These are phyloP conservation scores for Rhododendron ovatum DNA, from an alignment of 148 eudicot genomes.

Conservation along the genomic window DNA sequence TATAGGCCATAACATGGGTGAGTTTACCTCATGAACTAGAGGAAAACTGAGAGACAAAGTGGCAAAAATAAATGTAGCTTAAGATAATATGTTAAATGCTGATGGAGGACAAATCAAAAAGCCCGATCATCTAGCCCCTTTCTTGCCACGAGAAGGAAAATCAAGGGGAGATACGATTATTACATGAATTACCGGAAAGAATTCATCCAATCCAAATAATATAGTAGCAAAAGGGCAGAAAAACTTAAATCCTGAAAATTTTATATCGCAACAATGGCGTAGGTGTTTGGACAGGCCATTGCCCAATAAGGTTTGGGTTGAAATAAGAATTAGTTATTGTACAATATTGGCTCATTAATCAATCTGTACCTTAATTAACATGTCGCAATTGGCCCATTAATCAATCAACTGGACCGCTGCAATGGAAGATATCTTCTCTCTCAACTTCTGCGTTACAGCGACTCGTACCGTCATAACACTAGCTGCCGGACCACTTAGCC, in stretches of 20 bases:
- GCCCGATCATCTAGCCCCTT: no score
- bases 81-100: background rate
- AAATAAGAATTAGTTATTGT: no score
- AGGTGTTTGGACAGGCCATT: no score
- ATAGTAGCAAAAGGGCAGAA: no score
- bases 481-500: slow-evolving; percentile 84
- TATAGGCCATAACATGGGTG: background rate
- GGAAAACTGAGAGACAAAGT: background rate
- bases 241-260: no score
- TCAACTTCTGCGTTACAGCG: slow-evolving; percentile 79
- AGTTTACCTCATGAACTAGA: background rate
- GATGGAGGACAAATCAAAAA: background rate
- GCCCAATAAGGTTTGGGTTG: no score
- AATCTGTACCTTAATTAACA: slow-evolving; percentile 9
- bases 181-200: no score
- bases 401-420: slow-evolving; percentile 84
- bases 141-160: no score
- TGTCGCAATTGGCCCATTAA: slow-evolving; percentile 5
- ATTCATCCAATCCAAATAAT: no score
- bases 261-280: no score
- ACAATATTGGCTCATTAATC: no score
- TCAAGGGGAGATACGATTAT: no score
- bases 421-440: slow-evolving; percentile 81
- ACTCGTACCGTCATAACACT: slow-evolving; percentile 95
- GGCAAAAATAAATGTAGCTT: background rate